phyloP scores from a whole-genome alignment of 257 asterid genomes.

The Gynochthodes officinalis region DNA sequence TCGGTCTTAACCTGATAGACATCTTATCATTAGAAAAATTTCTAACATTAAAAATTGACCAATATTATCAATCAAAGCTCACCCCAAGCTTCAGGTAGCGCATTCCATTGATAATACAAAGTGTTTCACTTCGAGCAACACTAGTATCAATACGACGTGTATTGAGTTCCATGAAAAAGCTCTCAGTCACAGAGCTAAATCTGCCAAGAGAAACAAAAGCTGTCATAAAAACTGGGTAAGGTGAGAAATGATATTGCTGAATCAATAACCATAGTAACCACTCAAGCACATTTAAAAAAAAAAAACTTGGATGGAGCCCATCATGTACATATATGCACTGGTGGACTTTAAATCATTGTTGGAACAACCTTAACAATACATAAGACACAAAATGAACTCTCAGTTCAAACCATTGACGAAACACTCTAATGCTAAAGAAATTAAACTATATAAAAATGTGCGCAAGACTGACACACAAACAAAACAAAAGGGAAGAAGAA shows the following conservation, averaged over 20 bases:
- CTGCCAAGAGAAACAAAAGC: conserved; percentile 46
- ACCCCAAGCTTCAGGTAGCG: conserved; percentile 99
- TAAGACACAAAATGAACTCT: background rate
- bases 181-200: conserved; percentile 98
- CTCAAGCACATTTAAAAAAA: background rate
- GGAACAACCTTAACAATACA: background rate
- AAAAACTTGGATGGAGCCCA: background rate
- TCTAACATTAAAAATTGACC: conserved; percentile 23
- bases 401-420: background rate
- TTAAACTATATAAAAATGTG: background rate
- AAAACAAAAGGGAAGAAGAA: background rate
- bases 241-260: background rate
- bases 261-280: background rate
- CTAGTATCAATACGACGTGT: conserved; percentile 91
- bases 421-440: background rate
- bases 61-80: conserved; percentile 32
- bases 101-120: conserved; percentile 92
- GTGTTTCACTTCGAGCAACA: conserved; percentile 95
- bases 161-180: conserved; percentile 96
- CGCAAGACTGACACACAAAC: background rate
- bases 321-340: background rate
- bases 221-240: conserved; percentile 8
- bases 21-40: conserved; percentile 30
- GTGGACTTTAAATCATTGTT: background rate
- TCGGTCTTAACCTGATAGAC: conserved; percentile 85